Base-by-base conservation (phyloP, 208 protist genomes). In the Jaenimonas drosophilae region DNA sequence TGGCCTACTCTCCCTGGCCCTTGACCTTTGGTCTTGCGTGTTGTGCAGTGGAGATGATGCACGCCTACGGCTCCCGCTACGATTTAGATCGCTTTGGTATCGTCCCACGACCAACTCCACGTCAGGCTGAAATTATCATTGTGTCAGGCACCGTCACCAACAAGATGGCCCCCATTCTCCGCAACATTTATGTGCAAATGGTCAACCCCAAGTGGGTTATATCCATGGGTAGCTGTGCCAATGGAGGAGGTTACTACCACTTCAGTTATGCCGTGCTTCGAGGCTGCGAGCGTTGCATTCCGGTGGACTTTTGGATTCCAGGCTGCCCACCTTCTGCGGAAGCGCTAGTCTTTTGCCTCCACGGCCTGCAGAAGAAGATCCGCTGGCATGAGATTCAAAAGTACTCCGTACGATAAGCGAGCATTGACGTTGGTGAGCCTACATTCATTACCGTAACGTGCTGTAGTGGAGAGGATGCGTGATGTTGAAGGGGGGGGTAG, bases 111-210 rank as follows among this genome's bases (percentile, higher is more conserved):
- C 81, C 94, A 1, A 89, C 81, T 14, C 88, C 88, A 14, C 91
- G 97, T 38, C 97, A 98, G 73, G 95, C 96, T 2, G 96, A 98
- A 64, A 91, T 97, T 43, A 98, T 99, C 65, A 98, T 99, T 60
- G 96, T 99, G n/a, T 97, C 96, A 0, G 97, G 97, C 41, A 99
- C 97, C 14, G 91, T 99, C 14, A 98, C 96, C 25, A 99, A 99
- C 72, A 99, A 99, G 63, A 99, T 99, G 97, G 97, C 97, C 1
- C 96, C 97, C 20, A 85, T 97, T n/a, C 71, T 99, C 14, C 76
- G 96, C 24, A 97, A 96, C 58, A 91, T 97, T 54, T 98, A 98
- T 62, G 91, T 97, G 45, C 94, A 98, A 66, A 98, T 99, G 94
- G 84, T 96, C 47, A 95, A 96, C 56, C 92, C 92, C 37, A 91